Evolutionary conservation across 352 stramenopile genomes (phyloP).

Genomic region (Aphanomyces stellatus): DNA sequence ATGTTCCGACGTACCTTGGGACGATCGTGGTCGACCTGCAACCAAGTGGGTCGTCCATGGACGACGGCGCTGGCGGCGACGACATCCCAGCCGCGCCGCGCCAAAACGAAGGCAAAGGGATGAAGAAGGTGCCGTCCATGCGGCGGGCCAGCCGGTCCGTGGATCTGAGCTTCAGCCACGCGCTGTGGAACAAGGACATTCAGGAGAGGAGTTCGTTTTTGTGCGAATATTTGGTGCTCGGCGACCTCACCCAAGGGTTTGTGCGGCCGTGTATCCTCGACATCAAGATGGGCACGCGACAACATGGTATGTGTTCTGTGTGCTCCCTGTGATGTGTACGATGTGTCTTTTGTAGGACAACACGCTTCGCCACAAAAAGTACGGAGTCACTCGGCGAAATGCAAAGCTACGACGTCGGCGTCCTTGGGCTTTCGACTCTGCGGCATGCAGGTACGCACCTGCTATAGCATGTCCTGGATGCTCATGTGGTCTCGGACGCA

Average conservation of each 20-base stretch:
- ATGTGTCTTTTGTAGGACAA: constrained; percentile 23
- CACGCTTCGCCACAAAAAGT: constrained; percentile 57
- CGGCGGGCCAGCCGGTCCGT: not conserved
- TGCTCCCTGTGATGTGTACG: not conserved
- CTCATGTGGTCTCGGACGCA: not conserved
- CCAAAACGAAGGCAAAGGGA: too few species aligned
- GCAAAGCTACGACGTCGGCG: constrained; percentile 59
- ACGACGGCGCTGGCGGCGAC: not conserved
- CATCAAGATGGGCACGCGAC: constrained; percentile 74
- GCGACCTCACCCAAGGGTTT: constrained; percentile 58
- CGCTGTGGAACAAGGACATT: constrained; percentile 15
- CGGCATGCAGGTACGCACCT: constrained; percentile 46
- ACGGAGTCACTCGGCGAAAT: constrained; percentile 63
- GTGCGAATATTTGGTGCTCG: constrained; percentile 55
- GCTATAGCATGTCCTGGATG: not conserved
- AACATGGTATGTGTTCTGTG: constrained; percentile 30
- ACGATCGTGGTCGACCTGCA: constrained; percentile 51
- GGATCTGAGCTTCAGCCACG: constrained; percentile 11
- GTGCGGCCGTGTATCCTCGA: constrained; percentile 58
- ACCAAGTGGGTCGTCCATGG: constrained; percentile 24
- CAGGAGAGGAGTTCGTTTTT: not conserved
- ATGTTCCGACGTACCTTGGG: constrained; percentile 58
- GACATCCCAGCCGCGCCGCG: not conserved
- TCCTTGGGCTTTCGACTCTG: constrained; percentile 58
- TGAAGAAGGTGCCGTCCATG: not conserved